Evolutionary conservation across 805 yeast genomes (phyloP), one percentile per base, ranked within the genome.

Genomic region (Candida sithepensis): DNA sequence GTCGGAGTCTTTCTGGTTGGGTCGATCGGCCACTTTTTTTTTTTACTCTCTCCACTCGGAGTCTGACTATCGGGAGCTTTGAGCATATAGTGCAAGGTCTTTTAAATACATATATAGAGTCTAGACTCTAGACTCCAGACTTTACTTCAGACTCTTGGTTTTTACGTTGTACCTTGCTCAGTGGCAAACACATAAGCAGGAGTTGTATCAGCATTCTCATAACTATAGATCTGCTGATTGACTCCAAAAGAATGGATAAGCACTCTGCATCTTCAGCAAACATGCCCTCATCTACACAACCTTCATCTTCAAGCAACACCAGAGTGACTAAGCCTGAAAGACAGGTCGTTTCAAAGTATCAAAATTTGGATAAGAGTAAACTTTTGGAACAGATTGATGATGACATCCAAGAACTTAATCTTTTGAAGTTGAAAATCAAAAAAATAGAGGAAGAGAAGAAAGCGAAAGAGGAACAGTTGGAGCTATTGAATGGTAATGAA

Each of bases 331-430:
- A 49, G 21, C 43, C 32, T 34, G 26, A 42, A 2, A n/a, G 16
- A 12, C 38, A n/a, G 19, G 6, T 16, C 5, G 26, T 20, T 18
- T 21, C 42, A 14, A 53, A 51, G 40, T 58, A 60, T 22, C 67
- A 65, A 41, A 66, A 66, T 43, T 32, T 59, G 40, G 63, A 63
- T 37, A 59, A 53, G 33, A 69, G 68, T 3, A 65, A 63, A 44
- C 51, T 71, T 1, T 46, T 72, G 28, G 76, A 72, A 50, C 59
- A 63, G 44, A 61, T 71, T 7, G 78, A 73, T 50, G 77, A 73
- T 16, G 71, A 72, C 53, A 69, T 73, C 7, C 76, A 72, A 49
- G 64, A 67, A 9, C 59, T 73, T 24, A 73, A 73, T 49, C 60
- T 59, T 16, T 53, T 71, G 34, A 70, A 67, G 53, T 52, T 63